A percentile compares a stretch with the other conserved stretches of the same genome.
These are phyloP conservation scores for Ceriops zippeliana DNA, from an alignment of 345 rosid species.

Conservation along the genomic window DNA sequence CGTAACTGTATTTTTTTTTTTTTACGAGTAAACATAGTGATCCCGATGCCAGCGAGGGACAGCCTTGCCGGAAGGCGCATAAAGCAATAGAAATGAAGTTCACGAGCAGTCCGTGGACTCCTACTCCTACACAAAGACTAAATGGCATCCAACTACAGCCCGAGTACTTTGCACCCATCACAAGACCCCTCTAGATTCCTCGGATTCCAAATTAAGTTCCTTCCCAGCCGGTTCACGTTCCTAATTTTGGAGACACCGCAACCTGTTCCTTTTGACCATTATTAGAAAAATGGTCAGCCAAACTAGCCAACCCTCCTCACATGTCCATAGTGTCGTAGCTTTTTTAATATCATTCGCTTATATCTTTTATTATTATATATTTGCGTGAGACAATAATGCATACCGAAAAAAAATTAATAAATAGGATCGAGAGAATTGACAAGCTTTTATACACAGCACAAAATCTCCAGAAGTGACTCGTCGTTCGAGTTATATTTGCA, in stretches of 20 bases:
- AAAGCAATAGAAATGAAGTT: constrained; percentile 22
- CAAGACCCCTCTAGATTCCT: constrained; percentile 13
- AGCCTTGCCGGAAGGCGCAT: constrained; percentile 18
- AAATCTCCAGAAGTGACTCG: background rate
- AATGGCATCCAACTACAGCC: background rate
- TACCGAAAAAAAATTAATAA: too few relatives aligned
- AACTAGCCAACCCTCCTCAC: background rate
- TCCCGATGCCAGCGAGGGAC: too few relatives aligned
- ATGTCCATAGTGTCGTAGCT: too few relatives aligned
- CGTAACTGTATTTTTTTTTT: too few relatives aligned
- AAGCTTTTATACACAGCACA: too few relatives aligned
- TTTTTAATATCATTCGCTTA: too few relatives aligned
- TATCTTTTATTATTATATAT: too few relatives aligned
- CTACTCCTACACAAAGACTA: constrained; percentile 24
- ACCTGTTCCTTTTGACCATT: constrained; percentile 15
- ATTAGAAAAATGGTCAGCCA: constrained; percentile 11
- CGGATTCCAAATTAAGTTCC: constrained; percentile 1
- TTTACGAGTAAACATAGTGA: too few relatives aligned
- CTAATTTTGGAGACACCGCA: constrained; percentile 5
- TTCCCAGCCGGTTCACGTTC: constrained; percentile 13
- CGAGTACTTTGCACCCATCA: constrained; percentile 1
- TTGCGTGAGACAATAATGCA: too few relatives aligned
- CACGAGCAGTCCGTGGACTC: constrained; percentile 21
- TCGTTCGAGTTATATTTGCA: background rate
- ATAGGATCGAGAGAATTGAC: too few relatives aligned